phyloP scores from a whole-genome alignment of 345 rosid genomes.

The Kernera saxatilis region DNA sequence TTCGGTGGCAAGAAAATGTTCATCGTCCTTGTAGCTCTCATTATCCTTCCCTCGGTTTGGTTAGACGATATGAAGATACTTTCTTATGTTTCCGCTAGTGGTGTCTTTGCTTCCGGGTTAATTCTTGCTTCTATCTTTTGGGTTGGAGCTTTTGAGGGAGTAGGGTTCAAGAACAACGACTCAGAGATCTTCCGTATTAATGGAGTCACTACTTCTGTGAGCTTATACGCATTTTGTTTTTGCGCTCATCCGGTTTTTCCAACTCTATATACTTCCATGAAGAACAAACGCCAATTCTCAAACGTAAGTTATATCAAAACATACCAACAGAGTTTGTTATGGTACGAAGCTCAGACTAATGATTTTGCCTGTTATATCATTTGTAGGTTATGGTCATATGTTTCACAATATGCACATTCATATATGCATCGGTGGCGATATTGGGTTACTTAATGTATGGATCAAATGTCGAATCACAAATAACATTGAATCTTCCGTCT shows the following conservation, averaged over 20 bases:
- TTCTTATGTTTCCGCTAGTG: constrained; percentile 83
- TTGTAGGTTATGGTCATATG: constrained; percentile 51
- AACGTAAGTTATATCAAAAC: constrained; percentile 42
- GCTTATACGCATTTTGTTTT: constrained; percentile 85
- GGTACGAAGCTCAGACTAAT: background rate
- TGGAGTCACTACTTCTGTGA: constrained; percentile 69
- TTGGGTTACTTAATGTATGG: constrained; percentile 67
- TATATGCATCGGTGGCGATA: constrained; percentile 49
- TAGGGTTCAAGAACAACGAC: constrained; percentile 58
- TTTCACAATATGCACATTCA: constrained; percentile 43
- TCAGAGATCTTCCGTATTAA: constrained; percentile 34
- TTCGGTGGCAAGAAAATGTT: constrained; percentile 52
- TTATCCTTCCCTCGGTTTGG: constrained; percentile 82
- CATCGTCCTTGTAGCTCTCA: constrained; percentile 53
- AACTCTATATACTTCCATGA: constrained; percentile 73
- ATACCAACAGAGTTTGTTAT: background rate
- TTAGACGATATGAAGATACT: constrained; percentile 68
- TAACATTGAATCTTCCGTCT: constrained; percentile 53
- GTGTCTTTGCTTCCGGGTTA: constrained; percentile 73
- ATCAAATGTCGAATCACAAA: constrained; percentile 39
- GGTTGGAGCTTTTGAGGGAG: constrained; percentile 65
- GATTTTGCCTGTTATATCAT: background rate
- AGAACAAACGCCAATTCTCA: constrained; percentile 70
- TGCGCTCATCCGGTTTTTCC: constrained; percentile 95
- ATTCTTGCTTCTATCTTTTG: constrained; percentile 66